Evolutionary conservation across 805 yeast genomes (phyloP).

Genomic region (Wickerhamomyces xylosicus): DNA sequence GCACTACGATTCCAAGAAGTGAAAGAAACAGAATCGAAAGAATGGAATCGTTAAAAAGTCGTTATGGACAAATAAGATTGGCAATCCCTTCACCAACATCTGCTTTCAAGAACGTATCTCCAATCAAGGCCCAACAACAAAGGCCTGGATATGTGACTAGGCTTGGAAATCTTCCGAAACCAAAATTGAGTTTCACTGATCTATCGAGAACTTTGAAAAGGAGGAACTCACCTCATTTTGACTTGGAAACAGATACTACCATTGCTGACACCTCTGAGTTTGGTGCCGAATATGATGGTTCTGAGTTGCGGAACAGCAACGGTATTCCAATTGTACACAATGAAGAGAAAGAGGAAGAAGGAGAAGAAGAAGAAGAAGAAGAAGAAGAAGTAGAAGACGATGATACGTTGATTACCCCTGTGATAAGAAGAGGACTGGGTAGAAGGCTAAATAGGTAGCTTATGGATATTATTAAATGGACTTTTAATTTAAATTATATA

Average conservation of each 20-base stretch:
- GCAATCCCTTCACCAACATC: conserved; percentile 29
- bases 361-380: not conserved
- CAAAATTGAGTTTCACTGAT: not conserved
- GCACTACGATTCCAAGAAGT: conserved; percentile 25
- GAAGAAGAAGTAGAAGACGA: not conserved
- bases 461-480: no score
- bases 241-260: not conserved
- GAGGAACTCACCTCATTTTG: not conserved
- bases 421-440: not conserved
- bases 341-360: not conserved
- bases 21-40: conserved; percentile 24
- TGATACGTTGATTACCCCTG: not conserved
- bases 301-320: not conserved
- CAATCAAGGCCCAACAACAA: not conserved
- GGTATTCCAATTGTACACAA: no score
- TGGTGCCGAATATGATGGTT: not conserved
- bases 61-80: conserved; percentile 23
- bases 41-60: conserved; percentile 25
- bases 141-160: not conserved
- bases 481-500: no score
- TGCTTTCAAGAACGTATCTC: not conserved
- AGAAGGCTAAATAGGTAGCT: no score
- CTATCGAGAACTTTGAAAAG: not conserved
- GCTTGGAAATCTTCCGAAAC: not conserved
- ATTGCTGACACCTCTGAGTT: not conserved